Evolutionary conservation across 805 yeast species (phyloP).

Genomic region (Candida khao-thaluensis): DNA sequence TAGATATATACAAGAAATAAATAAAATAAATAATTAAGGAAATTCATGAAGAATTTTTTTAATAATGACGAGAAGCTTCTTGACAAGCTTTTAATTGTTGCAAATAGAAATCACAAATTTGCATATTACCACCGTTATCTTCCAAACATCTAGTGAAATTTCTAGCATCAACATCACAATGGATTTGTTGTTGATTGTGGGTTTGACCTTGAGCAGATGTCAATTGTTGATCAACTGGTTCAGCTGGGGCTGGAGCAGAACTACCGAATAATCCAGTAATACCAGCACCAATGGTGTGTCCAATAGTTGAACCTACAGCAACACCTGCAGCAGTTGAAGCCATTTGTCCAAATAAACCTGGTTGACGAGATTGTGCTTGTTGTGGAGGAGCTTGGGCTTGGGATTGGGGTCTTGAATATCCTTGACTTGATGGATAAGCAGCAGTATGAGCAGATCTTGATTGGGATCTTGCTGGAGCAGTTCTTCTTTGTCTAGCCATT

Average conservation of each 20-base stretch:
- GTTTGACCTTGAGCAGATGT: conserved; percentile 35
- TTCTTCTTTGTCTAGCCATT: conserved; percentile 56
- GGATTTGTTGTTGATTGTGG: conserved; percentile 44
- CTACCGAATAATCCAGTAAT: conserved; percentile 87
- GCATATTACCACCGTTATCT: conserved; percentile 93
- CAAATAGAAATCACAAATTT: conserved; percentile 92
- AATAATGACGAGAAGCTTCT: conserved; percentile 84
- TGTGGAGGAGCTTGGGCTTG: conserved; percentile 51
- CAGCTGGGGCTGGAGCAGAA: conserved; percentile 52
- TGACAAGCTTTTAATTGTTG: conserved; percentile 98
- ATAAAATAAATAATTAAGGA: conserved; percentile 3
- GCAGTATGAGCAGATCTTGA: conserved; percentile 76
- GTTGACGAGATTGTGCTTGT: conserved; percentile 46
- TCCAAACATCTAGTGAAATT: conserved; percentile 93
- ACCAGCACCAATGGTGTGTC: conserved; percentile 96
- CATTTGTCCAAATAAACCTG: conserved; percentile 95
- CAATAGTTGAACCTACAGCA: conserved; percentile 96
- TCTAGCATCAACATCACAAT: conserved; percentile 92
- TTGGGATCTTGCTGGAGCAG: conserved; percentile 48
- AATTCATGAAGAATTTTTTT: conserved; percentile 17
- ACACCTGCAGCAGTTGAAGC: conserved; percentile 99
- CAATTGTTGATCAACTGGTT: conserved; percentile 36
- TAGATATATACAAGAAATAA: conserved; percentile 8
- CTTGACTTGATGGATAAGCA: conserved; percentile 54
- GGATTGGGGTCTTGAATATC: conserved; percentile 46